phyloP scores from a whole-genome alignment of 148 eudicot species.

The Vaccinium macrocarpon region DNA sequence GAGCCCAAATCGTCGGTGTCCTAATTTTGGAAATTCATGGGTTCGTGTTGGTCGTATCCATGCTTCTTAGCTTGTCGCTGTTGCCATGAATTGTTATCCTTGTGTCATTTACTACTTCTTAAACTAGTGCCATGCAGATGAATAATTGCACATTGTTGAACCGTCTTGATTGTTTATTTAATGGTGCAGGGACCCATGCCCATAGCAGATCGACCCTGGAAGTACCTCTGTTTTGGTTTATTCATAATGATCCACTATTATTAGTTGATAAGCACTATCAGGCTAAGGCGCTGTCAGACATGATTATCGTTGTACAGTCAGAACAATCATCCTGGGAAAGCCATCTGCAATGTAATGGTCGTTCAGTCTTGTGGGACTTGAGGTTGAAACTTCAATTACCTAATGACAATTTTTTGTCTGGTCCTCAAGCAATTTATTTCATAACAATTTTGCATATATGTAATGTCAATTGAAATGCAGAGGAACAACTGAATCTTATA shows the following conservation, averaged over 20 bases:
- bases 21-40: not conserved
- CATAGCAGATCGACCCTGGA: conserved; percentile 78
- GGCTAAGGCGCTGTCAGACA: conserved; percentile 93
- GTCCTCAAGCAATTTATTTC: not conserved
- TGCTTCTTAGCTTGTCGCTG: not conserved
- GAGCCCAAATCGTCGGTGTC: not conserved
- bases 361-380: conserved; percentile 72
- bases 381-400: conserved; percentile 42
- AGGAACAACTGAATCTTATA: not conserved
- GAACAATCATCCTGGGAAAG: conserved; percentile 91
- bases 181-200: conserved; percentile 73
- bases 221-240: conserved; percentile 96
- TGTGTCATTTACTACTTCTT: not conserved
- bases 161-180: conserved; percentile 13
- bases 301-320: conserved; percentile 92
- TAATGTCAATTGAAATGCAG: not conserved
- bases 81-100: not conserved
- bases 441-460: not conserved
- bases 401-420: not conserved
- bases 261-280: conserved; percentile 93
- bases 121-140: not conserved
- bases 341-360: conserved; percentile 93
- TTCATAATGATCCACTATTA: conserved; percentile 60
- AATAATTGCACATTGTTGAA: not conserved
- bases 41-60: not conserved